phyloP scores from a whole-genome alignment of 441 rosid genomes.

The Macaranga tanarius region DNA sequence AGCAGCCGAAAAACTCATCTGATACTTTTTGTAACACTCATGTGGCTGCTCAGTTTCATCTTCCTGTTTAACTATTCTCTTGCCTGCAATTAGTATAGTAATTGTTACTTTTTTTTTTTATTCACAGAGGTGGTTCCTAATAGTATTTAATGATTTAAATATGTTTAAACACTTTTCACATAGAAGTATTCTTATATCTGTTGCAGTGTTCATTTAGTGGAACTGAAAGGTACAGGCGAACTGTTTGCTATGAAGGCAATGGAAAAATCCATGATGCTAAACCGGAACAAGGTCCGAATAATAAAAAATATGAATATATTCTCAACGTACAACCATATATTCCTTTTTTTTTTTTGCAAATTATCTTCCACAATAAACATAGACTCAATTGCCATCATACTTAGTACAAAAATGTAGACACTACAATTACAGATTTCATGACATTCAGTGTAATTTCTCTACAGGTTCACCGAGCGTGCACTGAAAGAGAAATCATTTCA shows the following conservation, averaged over 20 bases:
- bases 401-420: too few relatives aligned
- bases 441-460: conserved; percentile 3
- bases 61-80: neutral
- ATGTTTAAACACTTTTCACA: neutral
- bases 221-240: conserved; percentile 69
- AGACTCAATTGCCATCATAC: too few relatives aligned
- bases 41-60: neutral
- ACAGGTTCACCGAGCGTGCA: conserved; percentile 91
- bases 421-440: neutral
- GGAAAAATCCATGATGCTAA: conserved; percentile 90
- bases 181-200: conserved; percentile 11
- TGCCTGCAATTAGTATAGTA: neutral
- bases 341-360: too few relatives aligned
- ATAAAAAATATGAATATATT: neutral
- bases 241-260: conserved; percentile 96
- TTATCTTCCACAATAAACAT: too few relatives aligned
- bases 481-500: conserved; percentile 87
- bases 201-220: conserved; percentile 90
- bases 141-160: neutral
- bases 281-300: conserved; percentile 77
- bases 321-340: too few relatives aligned
- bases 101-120: neutral
- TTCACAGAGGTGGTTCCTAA: neutral
- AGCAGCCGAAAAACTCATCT: neutral
- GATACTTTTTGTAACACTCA: neutral